Evolutionary conservation across 257 asterid genomes (phyloP).

Genomic region (Asclepias syriaca): DNA sequence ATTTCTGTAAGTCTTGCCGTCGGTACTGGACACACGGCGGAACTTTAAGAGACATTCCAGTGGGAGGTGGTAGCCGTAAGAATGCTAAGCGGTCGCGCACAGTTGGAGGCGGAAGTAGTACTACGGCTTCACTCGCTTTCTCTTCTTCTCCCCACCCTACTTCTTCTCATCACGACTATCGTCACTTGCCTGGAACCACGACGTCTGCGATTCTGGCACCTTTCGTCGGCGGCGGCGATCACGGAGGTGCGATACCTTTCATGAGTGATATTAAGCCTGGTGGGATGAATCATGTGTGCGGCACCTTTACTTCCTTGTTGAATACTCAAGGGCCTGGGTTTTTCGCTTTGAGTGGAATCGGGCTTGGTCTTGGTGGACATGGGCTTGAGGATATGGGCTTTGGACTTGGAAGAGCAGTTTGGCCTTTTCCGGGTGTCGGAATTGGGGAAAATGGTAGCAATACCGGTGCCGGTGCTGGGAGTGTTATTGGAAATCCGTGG

Average conservation of each 20-base stretch:
- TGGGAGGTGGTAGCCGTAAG: slow-evolving; percentile 92
- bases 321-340: slow-evolving; percentile 53
- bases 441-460: slow-evolving; percentile 33
- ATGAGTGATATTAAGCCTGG: slow-evolving; percentile 17
- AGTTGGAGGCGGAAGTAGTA: not conserved
- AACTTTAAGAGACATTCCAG: slow-evolving; percentile 83
- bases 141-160: slow-evolving; percentile 16
- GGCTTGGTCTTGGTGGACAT: slow-evolving; percentile 37
- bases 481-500: slow-evolving; percentile 48
- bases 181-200: slow-evolving; percentile 34
- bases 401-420: slow-evolving; percentile 54
- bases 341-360: slow-evolving; percentile 59
- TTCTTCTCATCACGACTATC: slow-evolving; percentile 41
- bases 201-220: slow-evolving; percentile 43
- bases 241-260: slow-evolving; percentile 26
- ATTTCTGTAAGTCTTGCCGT: slow-evolving; percentile 92
- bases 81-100: slow-evolving; percentile 82
- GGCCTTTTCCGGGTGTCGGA: slow-evolving; percentile 54
- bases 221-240: slow-evolving; percentile 12
- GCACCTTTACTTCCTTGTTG: slow-evolving; percentile 71
- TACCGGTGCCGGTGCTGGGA: slow-evolving; percentile 14
- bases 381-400: slow-evolving; percentile 58
- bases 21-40: slow-evolving; percentile 99
- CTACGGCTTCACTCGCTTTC: slow-evolving; percentile 8
- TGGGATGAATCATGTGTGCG: slow-evolving; percentile 26